These are phyloP conservation scores for Debaryomyces sp. DNA, from an alignment of 1,139 yeast genomes.

Conservation along the genomic window DNA sequence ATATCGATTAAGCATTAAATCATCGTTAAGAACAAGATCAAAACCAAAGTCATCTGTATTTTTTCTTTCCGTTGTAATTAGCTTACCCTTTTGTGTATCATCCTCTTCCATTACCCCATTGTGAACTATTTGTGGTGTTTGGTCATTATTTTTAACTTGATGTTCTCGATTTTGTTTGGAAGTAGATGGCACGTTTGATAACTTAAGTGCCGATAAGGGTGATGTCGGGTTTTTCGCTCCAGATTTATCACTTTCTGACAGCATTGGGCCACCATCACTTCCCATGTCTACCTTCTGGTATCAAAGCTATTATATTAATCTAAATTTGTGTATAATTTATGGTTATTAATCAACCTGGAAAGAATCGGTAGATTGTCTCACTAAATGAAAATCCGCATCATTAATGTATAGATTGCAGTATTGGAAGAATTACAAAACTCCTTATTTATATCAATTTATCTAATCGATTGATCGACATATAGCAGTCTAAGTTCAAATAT, in stretches of 20 bases:
- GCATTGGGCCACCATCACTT: background rate
- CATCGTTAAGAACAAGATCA: slow-evolving; percentile 6
- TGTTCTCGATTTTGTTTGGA: background rate
- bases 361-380: background rate
- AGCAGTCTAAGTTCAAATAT: background rate
- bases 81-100: background rate
- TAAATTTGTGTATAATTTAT: background rate
- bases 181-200: slow-evolving; percentile 4
- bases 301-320: background rate
- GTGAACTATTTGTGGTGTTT: background rate
- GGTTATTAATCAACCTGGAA: background rate
- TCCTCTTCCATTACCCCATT: background rate
- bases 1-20: background rate
- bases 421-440: background rate
- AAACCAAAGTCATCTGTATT: slow-evolving; percentile 11
- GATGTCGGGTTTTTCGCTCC: slow-evolving; percentile 2
- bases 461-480: background rate
- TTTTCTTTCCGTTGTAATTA: slow-evolving; percentile 1
- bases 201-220: slow-evolving; percentile 11
- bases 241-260: background rate
- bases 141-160: background rate
- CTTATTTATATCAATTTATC: background rate
- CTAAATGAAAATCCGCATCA: background rate
- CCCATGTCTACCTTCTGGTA: background rate
- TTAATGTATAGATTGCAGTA: background rate